These are phyloP conservation scores for Triangularia setosa DNA, from an alignment of 2,329 filamentous ascomycete genomes.

Conservation along the genomic window DNA sequence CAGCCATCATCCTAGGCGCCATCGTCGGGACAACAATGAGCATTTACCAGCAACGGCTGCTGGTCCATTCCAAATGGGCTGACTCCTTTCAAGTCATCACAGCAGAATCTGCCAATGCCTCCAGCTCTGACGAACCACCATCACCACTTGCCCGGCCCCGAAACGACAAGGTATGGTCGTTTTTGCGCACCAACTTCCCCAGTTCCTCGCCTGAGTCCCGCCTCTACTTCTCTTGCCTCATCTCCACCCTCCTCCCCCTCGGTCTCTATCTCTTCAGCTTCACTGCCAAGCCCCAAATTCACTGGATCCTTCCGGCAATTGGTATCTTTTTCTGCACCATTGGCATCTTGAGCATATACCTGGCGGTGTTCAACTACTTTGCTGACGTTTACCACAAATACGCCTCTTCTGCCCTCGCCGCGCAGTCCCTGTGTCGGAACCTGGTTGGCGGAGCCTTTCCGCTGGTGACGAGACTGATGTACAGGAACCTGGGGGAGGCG, in stretches of 20 bases:
- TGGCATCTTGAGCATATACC: conserved; percentile 81
- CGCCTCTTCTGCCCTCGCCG: conserved; percentile 79
- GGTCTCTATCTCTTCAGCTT: conserved; percentile 81
- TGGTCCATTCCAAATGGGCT: conserved; percentile 43
- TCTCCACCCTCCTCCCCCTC: conserved; percentile 69
- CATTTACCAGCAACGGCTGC: conserved; percentile 67
- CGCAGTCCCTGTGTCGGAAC: conserved; percentile 83
- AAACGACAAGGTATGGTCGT: conserved; percentile 39
- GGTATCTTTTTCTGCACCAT: conserved; percentile 71
- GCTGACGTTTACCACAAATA: conserved; percentile 84
- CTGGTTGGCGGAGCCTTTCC: conserved; percentile 78
- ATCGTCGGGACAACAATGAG: conserved; percentile 64
- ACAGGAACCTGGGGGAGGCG: conserved; percentile 64
- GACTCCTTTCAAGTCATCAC: conserved; percentile 25
- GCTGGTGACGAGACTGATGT: conserved; percentile 70
- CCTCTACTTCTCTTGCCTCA: conserved; percentile 78
- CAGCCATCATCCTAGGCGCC: conserved; percentile 64
- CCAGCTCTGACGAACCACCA: not conserved
- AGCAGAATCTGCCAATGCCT: not conserved
- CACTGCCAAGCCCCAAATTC: conserved; percentile 57
- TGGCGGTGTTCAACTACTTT: conserved; percentile 89
- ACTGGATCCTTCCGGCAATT: conserved; percentile 70
- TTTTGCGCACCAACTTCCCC: conserved; percentile 44
- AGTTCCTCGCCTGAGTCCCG: conserved; percentile 66
- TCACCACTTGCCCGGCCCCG: not conserved